A percentile compares a stretch with the other conserved stretches of the same genome.
Conservation (phyloP, 345 rosid species). For the Adansonia digitata region DNA sequence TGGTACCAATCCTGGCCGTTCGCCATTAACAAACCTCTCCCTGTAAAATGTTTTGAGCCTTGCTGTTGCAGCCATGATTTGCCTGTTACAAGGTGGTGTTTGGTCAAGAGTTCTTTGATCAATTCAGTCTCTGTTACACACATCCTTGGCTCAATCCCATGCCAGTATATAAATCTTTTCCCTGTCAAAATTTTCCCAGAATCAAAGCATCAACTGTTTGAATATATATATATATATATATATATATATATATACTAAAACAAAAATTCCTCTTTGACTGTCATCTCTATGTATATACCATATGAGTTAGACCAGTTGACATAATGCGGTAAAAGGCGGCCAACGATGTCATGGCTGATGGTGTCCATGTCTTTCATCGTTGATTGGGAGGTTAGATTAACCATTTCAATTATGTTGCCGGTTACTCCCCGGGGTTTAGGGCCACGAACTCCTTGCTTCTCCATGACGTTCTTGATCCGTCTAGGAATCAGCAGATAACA, state of each 20-base stretch:
- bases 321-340: conserved; percentile 87
- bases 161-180: conserved; percentile 85
- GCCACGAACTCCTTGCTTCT: conserved; percentile 83
- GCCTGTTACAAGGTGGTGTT: conserved; percentile 64
- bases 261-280: neutral
- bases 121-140: conserved; percentile 70
- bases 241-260: neutral
- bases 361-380: conserved; percentile 52
- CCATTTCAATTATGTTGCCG: conserved; percentile 73
- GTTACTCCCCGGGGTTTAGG: conserved; percentile 67
- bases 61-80: conserved; percentile 94
- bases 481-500: conserved; percentile 71
- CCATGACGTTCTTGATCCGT: conserved; percentile 74
- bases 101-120: conserved; percentile 69
- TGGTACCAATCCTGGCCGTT: conserved; percentile 67
- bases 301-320: conserved; percentile 72
- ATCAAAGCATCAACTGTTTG: neutral
- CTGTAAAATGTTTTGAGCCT: conserved; percentile 84
- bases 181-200: conserved; percentile 35
- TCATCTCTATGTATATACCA: conserved; percentile 32
- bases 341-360: conserved; percentile 64
- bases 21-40: conserved; percentile 75
- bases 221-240: neutral
- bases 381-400: conserved; percentile 51
- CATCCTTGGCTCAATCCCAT: conserved; percentile 87